Evolutionary conservation across 2,329 filamentous ascomycete genomes (phyloP), one percentile per base, ranked within the genome.

Genomic region (Alternaria triticimaculans): DNA sequence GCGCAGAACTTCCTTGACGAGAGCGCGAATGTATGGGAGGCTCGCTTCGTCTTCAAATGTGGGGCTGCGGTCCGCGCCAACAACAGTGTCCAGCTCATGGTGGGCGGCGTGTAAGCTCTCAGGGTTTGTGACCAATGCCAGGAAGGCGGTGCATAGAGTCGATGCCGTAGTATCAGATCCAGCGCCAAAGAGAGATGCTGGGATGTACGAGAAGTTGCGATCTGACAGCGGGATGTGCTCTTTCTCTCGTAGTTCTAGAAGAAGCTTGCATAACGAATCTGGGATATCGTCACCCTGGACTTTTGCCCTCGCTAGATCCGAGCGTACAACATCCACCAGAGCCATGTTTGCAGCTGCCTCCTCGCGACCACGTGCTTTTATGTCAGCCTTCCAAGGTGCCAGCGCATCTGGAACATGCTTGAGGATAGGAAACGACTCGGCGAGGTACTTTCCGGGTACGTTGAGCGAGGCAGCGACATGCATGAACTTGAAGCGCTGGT

Each of bases 121-220:
- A 0, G 84, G 84, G 64, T 84, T 83, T 63, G 84, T 64, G 75
- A 83, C 62, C 76, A 87, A 62, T 59, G 87, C 72, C 66, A 86
- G 61, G 67, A 88, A 83, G 75, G 82, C 84, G 15, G 80, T 81
- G 62, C 82, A 83, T 20, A 86, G 76, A 0, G 82, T 84, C 14
- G 80, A 82, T 0, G 83, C 81, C 0, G 84, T 86, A 0, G 85
- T 87, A 64, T 87, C 85, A 5, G 80, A 85, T 26, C 85, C 82
- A 11, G 84, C 85, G 26, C 84, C 84, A 61, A 84, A 83, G 7
- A 85, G 73, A 1, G 78, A 80, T 3, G 80, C 81, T 2, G 82
- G 78, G 6, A 84, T 77, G 69, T 82, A 84, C 4, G 80, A 80
- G 59, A 84, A 79, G 64, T 84, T 77, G 12, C 77, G 77, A 15